Percentiles rank a stretch among this genome's conserved stretches.
These are phyloP conservation scores for Galerina marginata DNA, from an alignment of 768 basidiomycete species.

Conservation along the genomic window DNA sequence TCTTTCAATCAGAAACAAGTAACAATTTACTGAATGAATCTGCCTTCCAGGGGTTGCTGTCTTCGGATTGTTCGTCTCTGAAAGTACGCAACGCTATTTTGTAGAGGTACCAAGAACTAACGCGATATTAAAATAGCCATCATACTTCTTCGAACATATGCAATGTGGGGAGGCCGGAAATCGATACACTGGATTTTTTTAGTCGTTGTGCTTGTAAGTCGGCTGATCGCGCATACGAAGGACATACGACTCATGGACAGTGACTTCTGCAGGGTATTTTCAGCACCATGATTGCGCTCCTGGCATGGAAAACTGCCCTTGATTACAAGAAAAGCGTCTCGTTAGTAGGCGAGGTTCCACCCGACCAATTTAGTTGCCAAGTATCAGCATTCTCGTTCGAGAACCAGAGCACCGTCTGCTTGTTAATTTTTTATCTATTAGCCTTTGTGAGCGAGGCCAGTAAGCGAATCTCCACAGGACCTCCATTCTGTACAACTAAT, in stretches of 20 bases:
- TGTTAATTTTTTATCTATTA: slow-evolving; percentile 1
- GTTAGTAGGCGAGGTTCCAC: neutral
- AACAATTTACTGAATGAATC: neutral
- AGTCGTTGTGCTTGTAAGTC: neutral
- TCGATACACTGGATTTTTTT: neutral
- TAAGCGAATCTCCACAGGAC: neutral
- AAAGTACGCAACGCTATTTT: neutral
- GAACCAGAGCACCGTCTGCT: neutral
- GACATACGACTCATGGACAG: neutral
- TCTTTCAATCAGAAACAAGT: neutral
- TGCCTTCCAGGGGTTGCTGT: neutral
- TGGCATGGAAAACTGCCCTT: slow-evolving; percentile 2
- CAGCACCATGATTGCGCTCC: neutral
- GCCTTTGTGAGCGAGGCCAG: slow-evolving; percentile 1
- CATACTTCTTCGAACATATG: slow-evolving; percentile 5
- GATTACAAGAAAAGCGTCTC: neutral
- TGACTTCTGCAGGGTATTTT: neutral
- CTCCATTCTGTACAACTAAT: neutral
- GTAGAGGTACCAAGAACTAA: neutral
- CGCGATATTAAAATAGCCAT: neutral
- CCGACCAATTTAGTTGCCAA: neutral
- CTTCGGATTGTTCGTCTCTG: neutral
- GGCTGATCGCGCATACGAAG: neutral
- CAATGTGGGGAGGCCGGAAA: slow-evolving; percentile 1
- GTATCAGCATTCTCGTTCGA: neutral